Evolutionary conservation across 495 filamentous ascomycete species (phyloP).

Genomic region (Pyrenopolyporus hunteri): DNA sequence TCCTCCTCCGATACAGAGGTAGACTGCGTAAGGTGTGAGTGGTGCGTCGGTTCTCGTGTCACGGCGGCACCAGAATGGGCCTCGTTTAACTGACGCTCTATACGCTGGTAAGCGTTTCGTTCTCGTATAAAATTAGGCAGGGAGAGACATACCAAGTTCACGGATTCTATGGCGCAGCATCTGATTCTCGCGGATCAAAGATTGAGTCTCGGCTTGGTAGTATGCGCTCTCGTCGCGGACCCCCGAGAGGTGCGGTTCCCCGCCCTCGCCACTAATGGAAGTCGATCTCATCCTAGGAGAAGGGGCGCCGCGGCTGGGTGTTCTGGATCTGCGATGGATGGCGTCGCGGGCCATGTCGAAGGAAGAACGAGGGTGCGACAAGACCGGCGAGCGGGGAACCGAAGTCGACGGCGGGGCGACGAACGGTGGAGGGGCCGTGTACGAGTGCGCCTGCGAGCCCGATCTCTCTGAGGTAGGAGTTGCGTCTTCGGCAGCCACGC

Average conservation of each 20-base stretch:
- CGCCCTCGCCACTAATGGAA: slow-evolving; percentile 59
- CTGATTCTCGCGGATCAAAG: slow-evolving; percentile 87
- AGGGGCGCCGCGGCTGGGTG: slow-evolving; percentile 61
- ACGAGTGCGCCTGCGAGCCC: slow-evolving; percentile 50
- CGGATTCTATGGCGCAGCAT: slow-evolving; percentile 86
- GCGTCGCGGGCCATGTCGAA: slow-evolving; percentile 62
- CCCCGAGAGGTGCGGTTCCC: slow-evolving; percentile 50
- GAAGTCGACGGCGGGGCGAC: slow-evolving; percentile 42
- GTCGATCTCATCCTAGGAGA: slow-evolving; percentile 58
- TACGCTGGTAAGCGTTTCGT: not conserved
- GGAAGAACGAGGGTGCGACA: slow-evolving; percentile 61
- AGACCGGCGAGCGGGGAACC: slow-evolving; percentile 59
- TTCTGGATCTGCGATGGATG: slow-evolving; percentile 60
- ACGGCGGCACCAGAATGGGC: slow-evolving; percentile 43
- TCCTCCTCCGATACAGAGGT: slow-evolving; percentile 41
- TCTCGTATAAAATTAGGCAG: not conserved
- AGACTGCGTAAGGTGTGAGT: slow-evolving; percentile 47
- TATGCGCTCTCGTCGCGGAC: slow-evolving; percentile 81
- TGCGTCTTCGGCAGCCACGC: slow-evolving; percentile 69
- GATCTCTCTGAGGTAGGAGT: slow-evolving; percentile 70
- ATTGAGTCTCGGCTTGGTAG: slow-evolving; percentile 91
- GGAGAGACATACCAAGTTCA: slow-evolving; percentile 67
- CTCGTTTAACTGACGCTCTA: slow-evolving; percentile 50
- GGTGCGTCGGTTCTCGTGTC: slow-evolving; percentile 49
- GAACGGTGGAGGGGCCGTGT: slow-evolving; percentile 23